These are phyloP conservation scores for Cicer bijugum DNA, from an alignment of 306 rosid genomes.

Conservation along the genomic window DNA sequence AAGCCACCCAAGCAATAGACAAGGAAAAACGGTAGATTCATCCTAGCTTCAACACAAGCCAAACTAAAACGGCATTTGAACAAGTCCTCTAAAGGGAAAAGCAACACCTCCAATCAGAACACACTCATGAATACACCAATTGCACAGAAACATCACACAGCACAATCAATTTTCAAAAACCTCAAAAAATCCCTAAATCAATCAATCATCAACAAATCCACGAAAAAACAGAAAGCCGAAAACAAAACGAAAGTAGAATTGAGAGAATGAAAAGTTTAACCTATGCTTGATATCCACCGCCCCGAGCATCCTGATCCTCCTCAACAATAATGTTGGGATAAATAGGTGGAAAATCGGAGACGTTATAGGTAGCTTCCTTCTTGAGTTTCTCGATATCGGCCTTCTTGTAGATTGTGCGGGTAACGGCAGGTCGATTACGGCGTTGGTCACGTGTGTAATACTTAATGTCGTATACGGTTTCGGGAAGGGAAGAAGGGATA, in stretches of 20 bases:
- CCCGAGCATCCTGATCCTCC: constrained; percentile 69
- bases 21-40: not conserved
- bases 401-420: constrained; percentile 69
- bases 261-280: not conserved
- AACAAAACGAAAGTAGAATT: not conserved
- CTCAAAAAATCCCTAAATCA: constrained; percentile 30
- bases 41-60: not conserved
- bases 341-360: constrained; percentile 73
- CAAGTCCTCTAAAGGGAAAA: not conserved
- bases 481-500: constrained; percentile 78
- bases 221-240: not conserved
- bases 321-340: constrained; percentile 60
- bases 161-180: constrained; percentile 9
- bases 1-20: not conserved
- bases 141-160: not conserved
- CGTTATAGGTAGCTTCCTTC: constrained; percentile 60
- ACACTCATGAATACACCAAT: not conserved
- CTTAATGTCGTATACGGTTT: constrained; percentile 86
- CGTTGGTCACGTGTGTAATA: constrained; percentile 86
- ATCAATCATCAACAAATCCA: not conserved
- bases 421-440: constrained; percentile 90
- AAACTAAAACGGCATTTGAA: not conserved
- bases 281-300: constrained; percentile 91
- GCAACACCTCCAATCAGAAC: constrained; percentile 5
- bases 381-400: constrained; percentile 61